Conservation (phyloP, 257 asterid genomes). For the Nicotiana paniculata region DNA sequence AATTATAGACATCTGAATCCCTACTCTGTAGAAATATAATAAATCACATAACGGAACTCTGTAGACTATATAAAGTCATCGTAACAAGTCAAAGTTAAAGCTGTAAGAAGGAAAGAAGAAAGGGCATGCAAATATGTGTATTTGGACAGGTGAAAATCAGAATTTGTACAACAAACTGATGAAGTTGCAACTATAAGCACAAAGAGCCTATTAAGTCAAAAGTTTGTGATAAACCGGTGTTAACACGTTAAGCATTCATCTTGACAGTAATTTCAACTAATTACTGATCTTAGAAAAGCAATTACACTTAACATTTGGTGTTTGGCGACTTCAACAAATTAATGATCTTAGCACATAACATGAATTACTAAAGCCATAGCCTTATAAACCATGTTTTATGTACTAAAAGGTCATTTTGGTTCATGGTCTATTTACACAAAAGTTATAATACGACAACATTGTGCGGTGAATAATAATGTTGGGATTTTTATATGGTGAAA, state of each 20-base stretch:
- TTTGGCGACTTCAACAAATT: background rate
- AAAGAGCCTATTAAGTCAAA: background rate
- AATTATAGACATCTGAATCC: slow-evolving; percentile 39
- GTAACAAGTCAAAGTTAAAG: background rate
- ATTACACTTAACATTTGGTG: background rate
- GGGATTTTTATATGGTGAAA: background rate
- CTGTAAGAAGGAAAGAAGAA: background rate
- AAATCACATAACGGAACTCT: background rate
- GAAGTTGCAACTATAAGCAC: background rate
- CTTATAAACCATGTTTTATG: background rate
- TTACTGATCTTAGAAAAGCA: background rate
- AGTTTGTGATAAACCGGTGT: background rate
- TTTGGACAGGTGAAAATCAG: background rate
- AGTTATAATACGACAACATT: no score
- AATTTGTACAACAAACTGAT: background rate
- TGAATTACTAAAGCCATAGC: background rate
- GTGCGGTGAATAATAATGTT: background rate
- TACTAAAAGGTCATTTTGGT: background rate
- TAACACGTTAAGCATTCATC: background rate
- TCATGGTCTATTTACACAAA: background rate
- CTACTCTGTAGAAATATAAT: slow-evolving; percentile 31
- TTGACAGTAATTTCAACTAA: background rate
- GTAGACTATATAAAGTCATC: background rate
- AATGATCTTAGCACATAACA: background rate
- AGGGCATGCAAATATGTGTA: background rate